Evolutionary conservation across 805 yeast genomes (phyloP).

Genomic region (Isabelozyma gotoi): DNA sequence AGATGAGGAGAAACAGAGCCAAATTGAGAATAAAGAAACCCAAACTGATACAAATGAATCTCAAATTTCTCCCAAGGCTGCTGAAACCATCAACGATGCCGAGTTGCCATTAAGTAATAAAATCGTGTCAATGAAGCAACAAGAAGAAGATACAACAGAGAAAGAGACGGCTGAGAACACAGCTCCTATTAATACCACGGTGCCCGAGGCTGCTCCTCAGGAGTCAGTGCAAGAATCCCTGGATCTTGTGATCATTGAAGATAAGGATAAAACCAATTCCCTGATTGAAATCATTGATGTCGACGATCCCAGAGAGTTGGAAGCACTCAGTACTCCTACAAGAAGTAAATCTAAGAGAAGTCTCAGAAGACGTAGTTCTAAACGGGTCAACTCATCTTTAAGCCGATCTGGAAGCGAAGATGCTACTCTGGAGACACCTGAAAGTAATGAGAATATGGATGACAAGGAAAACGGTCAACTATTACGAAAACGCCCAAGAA

Average conservation of each 20-base stretch:
- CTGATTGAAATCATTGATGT: neutral
- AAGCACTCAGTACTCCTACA: neutral
- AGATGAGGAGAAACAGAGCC: constrained; percentile 1
- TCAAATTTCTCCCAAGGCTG: constrained; percentile 6
- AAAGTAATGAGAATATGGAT: neutral
- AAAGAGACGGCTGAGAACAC: no score
- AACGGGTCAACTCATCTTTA: neutral
- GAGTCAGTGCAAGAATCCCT: no score
- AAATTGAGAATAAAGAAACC: constrained; percentile 4
- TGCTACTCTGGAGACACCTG: neutral
- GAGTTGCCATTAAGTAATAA: no score
- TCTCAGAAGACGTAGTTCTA: neutral
- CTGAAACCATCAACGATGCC: constrained; percentile 2
- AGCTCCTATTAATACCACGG: no score
- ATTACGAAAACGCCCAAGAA: neutral
- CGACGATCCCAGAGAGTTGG: neutral
- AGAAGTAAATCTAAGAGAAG: neutral
- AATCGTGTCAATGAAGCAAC: no score
- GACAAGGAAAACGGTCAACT: no score
- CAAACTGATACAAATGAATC: constrained; percentile 5
- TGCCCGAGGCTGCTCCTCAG: no score
- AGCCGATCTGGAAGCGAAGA: neutral
- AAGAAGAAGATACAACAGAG: no score
- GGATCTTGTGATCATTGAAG: no score
- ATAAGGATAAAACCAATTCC: neutral